Conservation (phyloP, 345 rosid genomes). For the Chamaenerion angustifolium region DNA sequence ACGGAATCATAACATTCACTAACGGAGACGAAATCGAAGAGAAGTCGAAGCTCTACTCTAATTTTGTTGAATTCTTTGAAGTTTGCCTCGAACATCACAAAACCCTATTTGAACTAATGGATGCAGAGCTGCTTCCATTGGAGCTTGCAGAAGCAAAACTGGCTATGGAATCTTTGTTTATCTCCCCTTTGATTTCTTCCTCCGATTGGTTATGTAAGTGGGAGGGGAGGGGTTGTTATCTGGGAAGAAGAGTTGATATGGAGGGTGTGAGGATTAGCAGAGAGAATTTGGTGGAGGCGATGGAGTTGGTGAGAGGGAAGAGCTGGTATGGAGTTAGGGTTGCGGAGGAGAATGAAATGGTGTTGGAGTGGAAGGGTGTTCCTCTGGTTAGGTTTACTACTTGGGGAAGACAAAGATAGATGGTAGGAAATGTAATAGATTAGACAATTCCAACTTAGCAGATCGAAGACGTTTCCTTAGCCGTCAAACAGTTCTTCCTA, state of each 20-base stretch:
- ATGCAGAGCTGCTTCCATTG: conserved; percentile 2
- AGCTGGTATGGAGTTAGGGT: conserved; percentile 4
- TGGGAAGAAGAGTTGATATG: background rate
- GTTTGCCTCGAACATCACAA: conserved; percentile 6
- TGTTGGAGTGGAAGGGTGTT: conserved; percentile 1
- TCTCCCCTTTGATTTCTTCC: background rate
- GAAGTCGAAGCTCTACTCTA: background rate
- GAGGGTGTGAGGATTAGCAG: conserved; percentile 5
- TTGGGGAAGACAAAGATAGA: background rate
- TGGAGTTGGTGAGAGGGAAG: conserved; percentile 5
- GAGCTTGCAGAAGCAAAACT: conserved; percentile 3
- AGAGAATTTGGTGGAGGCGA: conserved; percentile 5
- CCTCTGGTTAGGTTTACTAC: conserved; percentile 1
- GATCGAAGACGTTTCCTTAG: no score
- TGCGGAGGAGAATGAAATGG: conserved; percentile 3
- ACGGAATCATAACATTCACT: background rate
- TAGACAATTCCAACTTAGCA: no score
- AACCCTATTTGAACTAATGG: conserved; percentile 2
- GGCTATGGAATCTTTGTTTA: conserved; percentile 6
- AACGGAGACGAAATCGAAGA: background rate
- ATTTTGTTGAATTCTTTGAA: conserved; percentile 1
- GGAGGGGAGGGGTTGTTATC: conserved; percentile 1
- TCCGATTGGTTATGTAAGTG: background rate
- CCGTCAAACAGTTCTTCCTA: no score
- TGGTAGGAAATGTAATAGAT: background rate